phyloP scores from a whole-genome alignment of 2,329 filamentous ascomycete species.

The Paecilomyces sp. region DNA sequence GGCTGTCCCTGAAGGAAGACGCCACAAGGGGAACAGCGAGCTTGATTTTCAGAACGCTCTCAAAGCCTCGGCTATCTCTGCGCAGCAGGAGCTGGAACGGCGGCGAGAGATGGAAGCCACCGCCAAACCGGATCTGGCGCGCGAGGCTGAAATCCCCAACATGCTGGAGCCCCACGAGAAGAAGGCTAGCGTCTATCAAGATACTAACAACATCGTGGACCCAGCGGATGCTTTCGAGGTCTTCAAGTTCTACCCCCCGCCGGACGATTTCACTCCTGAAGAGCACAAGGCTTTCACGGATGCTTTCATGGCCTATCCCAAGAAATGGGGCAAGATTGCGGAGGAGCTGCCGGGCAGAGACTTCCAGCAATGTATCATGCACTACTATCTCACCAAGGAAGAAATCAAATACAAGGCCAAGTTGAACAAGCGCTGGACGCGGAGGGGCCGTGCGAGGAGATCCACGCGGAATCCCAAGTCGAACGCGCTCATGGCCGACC shows the following conservation, averaged over 20 bases:
- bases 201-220: slow-evolving; percentile 39
- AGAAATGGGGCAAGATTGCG: slow-evolving; percentile 47
- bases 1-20: slow-evolving; percentile 30
- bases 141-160: slow-evolving; percentile 41
- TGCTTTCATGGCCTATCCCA: slow-evolving; percentile 42
- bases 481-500: slow-evolving; percentile 41
- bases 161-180: slow-evolving; percentile 38
- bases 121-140: slow-evolving; percentile 36
- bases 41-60: slow-evolving; percentile 43
- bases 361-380: slow-evolving; percentile 43
- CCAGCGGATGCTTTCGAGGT: slow-evolving; percentile 32
- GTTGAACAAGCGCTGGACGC: slow-evolving; percentile 39
- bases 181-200: slow-evolving; percentile 35
- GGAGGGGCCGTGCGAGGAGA: slow-evolving; percentile 31
- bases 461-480: slow-evolving; percentile 35
- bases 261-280: slow-evolving; percentile 41
- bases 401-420: slow-evolving; percentile 45
- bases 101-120: slow-evolving; percentile 36
- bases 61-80: slow-evolving; percentile 40
- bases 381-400: slow-evolving; percentile 46
- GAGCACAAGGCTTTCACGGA: slow-evolving; percentile 41
- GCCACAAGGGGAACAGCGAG: slow-evolving; percentile 43
- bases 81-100: slow-evolving; percentile 40
- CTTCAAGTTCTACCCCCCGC: slow-evolving; percentile 38
- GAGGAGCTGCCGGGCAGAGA: slow-evolving; percentile 38